These are phyloP conservation scores for Russula brevipes DNA, from an alignment of 768 basidiomycete genomes.

Conservation along the genomic window DNA sequence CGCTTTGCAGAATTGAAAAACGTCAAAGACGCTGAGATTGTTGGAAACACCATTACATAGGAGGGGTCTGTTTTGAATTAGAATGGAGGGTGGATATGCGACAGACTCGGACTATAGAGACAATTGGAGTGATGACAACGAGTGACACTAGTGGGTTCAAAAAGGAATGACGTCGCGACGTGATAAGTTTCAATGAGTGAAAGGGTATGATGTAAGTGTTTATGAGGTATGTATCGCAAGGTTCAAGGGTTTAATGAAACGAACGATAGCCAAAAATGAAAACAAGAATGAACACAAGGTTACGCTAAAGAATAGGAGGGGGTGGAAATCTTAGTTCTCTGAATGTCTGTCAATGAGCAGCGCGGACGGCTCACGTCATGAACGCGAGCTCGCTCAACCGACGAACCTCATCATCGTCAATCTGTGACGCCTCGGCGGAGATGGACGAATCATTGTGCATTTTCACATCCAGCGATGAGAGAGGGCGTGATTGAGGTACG, in stretches of 20 bases:
- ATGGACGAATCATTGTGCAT: slow-evolving; percentile 59
- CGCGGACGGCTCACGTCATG: slow-evolving; percentile 28
- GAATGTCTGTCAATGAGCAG: background rate
- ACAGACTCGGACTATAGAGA: background rate
- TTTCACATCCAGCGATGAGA: slow-evolving; percentile 49
- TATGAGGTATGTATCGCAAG: background rate
- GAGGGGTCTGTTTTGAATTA: too few species aligned
- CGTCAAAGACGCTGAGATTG: background rate
- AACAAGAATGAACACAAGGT: background rate
- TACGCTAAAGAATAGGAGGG: background rate
- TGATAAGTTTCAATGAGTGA: slow-evolving; percentile 1
- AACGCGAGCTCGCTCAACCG: slow-evolving; percentile 71
- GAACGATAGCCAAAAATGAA: background rate
- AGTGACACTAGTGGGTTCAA: background rate
- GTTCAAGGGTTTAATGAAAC: background rate
- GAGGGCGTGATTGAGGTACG: slow-evolving; percentile 14
- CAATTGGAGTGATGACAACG: background rate
- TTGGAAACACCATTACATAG: background rate
- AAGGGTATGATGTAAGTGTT: background rate
- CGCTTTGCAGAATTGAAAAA: background rate
- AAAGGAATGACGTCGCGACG: background rate
- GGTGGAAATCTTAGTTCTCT: background rate
- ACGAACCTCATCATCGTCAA: slow-evolving; percentile 64
- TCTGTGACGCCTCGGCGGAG: slow-evolving; percentile 44
- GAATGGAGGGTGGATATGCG: background rate